phyloP scores from a whole-genome alignment of 495 filamentous ascomycete species.

The Lichenothelia convexa region DNA sequence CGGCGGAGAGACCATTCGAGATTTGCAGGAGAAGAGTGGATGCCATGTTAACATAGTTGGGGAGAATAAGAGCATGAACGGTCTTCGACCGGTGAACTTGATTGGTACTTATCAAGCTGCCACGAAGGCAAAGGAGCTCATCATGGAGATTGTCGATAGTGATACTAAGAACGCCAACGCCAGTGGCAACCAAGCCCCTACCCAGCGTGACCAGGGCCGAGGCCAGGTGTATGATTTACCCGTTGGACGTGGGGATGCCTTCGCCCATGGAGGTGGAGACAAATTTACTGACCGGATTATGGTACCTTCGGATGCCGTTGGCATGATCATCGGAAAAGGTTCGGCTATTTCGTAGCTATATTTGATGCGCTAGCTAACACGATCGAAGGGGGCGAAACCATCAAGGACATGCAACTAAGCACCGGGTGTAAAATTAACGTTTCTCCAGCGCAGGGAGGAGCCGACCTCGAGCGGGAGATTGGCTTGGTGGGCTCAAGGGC shows the following conservation, averaged over 20 bases:
- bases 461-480: conserved; percentile 62
- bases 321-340: conserved; percentile 81
- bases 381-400: conserved; percentile 56
- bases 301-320: conserved; percentile 69
- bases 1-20: conserved; percentile 73
- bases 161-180: conserved; percentile 42
- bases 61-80: conserved; percentile 70
- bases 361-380: no score
- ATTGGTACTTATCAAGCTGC: conserved; percentile 53
- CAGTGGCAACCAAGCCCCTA: conserved; percentile 8
- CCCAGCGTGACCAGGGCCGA: conserved; percentile 10
- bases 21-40: conserved; percentile 67
- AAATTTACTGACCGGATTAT: conserved; percentile 62
- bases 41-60: conserved; percentile 82
- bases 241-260: conserved; percentile 13
- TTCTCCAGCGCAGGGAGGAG: conserved; percentile 47
- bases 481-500: conserved; percentile 56
- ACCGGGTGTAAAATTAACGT: conserved; percentile 85
- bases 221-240: conserved; percentile 10
- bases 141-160: conserved; percentile 75
- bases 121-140: conserved; percentile 52
- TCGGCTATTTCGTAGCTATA: conserved; percentile 5
- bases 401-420: conserved; percentile 65
- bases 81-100: conserved; percentile 65
- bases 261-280: conserved; percentile 27